Evolutionary conservation across 202 grass and related monocot species (phyloP).

Genomic region (Cymbopogon flexuosus): DNA sequence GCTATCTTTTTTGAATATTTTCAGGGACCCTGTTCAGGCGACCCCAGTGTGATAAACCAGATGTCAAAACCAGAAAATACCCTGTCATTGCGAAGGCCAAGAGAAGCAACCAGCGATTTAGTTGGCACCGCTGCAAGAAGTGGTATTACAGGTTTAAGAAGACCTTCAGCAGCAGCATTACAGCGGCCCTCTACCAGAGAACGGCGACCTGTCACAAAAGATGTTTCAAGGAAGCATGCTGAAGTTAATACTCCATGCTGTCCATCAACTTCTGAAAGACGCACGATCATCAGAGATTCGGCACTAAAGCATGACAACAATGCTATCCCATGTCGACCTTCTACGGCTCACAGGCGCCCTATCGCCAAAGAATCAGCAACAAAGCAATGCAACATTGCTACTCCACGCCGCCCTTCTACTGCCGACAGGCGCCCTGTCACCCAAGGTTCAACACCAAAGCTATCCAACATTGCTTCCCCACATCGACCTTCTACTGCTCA

Average conservation of each 20-base stretch:
- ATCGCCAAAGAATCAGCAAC: constrained; percentile 20
- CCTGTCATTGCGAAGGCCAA: constrained; percentile 31
- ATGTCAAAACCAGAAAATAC: constrained; percentile 33
- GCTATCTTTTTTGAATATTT: constrained; percentile 34
- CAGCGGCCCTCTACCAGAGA: constrained; percentile 35
- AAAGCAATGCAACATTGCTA: constrained; percentile 20
- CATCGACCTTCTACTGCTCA: constrained; percentile 29
- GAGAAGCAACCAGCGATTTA: constrained; percentile 21
- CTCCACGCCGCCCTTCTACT: constrained; percentile 31
- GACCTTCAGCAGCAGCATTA: constrained; percentile 41
- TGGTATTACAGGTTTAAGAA: constrained; percentile 31
- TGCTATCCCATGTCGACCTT: background rate
- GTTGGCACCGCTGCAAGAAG: constrained; percentile 13
- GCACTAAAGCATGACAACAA: constrained; percentile 20
- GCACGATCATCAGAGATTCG: background rate
- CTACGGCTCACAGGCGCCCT: constrained; percentile 28
- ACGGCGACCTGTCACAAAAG: constrained; percentile 21
- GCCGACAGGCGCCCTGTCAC: constrained; percentile 3
- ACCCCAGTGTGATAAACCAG: constrained; percentile 22
- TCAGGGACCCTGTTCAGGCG: constrained; percentile 21
- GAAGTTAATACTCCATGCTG: constrained; percentile 2
- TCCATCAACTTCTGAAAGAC: constrained; percentile 24
- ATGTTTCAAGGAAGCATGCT: constrained; percentile 25
- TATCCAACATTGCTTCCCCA: constrained; percentile 17
- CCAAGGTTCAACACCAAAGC: constrained; percentile 24